Evolutionary conservation across 2,329 filamentous ascomycete genomes (phyloP).

Genomic region (Lecanicillium sp.): DNA sequence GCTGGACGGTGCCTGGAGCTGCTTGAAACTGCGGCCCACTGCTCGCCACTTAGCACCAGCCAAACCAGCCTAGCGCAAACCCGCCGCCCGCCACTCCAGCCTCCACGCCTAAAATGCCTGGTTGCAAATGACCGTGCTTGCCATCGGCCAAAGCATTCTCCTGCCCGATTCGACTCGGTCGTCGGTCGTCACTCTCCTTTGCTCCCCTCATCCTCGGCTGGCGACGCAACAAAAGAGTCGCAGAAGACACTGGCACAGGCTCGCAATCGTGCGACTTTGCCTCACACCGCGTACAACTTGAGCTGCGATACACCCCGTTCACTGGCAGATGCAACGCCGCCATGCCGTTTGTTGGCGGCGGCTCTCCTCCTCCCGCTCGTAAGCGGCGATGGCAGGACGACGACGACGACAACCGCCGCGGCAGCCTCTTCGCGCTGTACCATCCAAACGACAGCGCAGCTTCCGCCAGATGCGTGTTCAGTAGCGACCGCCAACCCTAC

Average conservation of each 20-base stretch:
- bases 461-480: not conserved
- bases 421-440: not conserved
- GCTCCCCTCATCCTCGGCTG: no score
- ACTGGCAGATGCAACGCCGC: not conserved
- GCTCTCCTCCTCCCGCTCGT: constrained; percentile 10
- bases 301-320: not conserved
- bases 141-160: constrained; percentile 7
- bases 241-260: no score
- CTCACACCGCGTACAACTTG: not conserved
- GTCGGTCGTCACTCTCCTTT: not conserved
- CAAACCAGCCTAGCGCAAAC: not conserved
- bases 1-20: not conserved
- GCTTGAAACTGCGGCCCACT: not conserved
- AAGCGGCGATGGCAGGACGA: constrained; percentile 13
- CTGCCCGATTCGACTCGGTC: not conserved
- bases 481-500: not conserved
- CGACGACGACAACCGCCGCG: constrained; percentile 1
- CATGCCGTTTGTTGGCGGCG: constrained; percentile 14
- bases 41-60: no score
- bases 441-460: not conserved
- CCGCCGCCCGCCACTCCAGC: not conserved
- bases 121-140: not conserved
- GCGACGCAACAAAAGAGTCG: not conserved
- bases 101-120: not conserved
- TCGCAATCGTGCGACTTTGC: not conserved